phyloP scores from a whole-genome alignment of 768 basidiomycete species.

The Mycena olivaceomarginata region DNA sequence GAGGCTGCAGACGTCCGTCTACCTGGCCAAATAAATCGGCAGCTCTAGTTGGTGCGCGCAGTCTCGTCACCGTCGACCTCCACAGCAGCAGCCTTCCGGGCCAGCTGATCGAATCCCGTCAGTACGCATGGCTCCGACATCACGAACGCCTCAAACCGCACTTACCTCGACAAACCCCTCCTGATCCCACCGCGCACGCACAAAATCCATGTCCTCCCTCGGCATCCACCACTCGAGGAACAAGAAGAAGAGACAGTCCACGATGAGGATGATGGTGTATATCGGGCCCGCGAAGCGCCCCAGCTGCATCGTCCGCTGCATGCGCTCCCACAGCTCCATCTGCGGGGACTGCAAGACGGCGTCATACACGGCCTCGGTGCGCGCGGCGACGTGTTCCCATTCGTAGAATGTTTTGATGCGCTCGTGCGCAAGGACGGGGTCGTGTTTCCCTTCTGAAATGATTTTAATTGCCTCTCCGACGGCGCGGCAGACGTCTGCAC shows the following conservation, averaged over 20 bases:
- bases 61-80: no score
- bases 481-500: constrained; percentile 88
- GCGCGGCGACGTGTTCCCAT: constrained; percentile 86
- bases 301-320: constrained; percentile 85
- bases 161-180: constrained; percentile 60
- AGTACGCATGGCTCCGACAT: no score
- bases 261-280: constrained; percentile 90
- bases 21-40: no score
- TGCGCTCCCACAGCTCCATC: constrained; percentile 85
- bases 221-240: constrained; percentile 92
- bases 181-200: constrained; percentile 77
- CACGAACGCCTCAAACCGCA: no score
- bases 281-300: constrained; percentile 92
- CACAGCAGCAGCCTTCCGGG: no score
- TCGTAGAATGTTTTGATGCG: constrained; percentile 90
- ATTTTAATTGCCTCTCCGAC: constrained; percentile 87
- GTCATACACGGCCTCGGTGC: constrained; percentile 91
- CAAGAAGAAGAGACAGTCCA: constrained; percentile 92
- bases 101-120: no score
- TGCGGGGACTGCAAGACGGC: constrained; percentile 77
- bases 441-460: constrained; percentile 80
- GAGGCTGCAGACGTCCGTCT: no score
- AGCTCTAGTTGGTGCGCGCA: no score
- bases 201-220: constrained; percentile 84
- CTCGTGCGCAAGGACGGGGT: constrained; percentile 85